These are phyloP conservation scores for Hyphodiscus hymeniophilus DNA, from an alignment of 495 filamentous ascomycete species.

Conservation along the genomic window DNA sequence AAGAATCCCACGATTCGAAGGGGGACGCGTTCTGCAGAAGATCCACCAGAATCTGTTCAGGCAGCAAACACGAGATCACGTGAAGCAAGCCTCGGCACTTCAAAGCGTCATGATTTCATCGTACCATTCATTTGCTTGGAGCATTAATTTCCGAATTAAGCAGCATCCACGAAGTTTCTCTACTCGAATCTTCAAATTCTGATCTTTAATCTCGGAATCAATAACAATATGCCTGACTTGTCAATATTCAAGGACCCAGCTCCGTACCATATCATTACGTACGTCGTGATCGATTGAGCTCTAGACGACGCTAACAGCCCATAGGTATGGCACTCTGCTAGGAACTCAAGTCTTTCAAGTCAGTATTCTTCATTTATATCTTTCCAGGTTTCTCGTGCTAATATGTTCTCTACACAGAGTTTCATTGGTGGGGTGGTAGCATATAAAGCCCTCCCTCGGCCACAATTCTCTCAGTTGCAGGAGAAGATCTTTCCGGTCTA, in stretches of 20 bases:
- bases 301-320: constrained; percentile 8
- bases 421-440: constrained; percentile 60
- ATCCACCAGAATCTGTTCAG: not conserved
- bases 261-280: constrained; percentile 75
- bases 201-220: no score
- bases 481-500: constrained; percentile 74
- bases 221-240: constrained; percentile 33
- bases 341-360: constrained; percentile 77
- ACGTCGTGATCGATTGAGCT: constrained; percentile 12
- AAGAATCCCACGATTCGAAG: not conserved
- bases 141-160: no score
- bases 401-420: not conserved
- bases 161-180: no score
- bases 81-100: not conserved
- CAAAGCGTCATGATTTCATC: not conserved
- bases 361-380: constrained; percentile 14
- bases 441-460: constrained; percentile 64
- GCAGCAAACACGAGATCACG: not conserved
- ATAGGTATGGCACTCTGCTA: constrained; percentile 70
- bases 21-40: not conserved
- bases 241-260: constrained; percentile 47
- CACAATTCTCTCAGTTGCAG: constrained; percentile 76
- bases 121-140: not conserved
- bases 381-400: not conserved
- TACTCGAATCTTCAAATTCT: no score